Evolutionary conservation across 2,329 filamentous ascomycete species (phyloP), one percentile per base, ranked within the genome.

Genomic region (Fusarium denticulatum): DNA sequence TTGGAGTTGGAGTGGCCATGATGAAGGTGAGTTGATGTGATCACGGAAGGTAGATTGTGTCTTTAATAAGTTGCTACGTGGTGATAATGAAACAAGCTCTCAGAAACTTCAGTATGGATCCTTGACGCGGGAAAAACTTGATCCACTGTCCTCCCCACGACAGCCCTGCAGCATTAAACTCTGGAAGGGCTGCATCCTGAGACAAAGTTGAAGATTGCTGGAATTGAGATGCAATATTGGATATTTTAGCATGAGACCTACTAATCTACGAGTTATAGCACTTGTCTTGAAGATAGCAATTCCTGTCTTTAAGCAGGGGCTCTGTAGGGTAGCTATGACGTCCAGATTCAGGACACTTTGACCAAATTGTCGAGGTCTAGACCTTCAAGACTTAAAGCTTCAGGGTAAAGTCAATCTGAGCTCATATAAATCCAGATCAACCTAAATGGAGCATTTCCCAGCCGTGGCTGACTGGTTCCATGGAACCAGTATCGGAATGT

Each of bases 41-140:
- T 24, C 8, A 14, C 30, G 12, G n/a, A 5, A 61, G 40, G 39
- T 68, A 26, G 61, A 56, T 57, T 37, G 40, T 26, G 16, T 34
- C 13, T 28, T 20, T 37, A 18, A 47, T 32, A 24, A 49, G n/a
- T 36, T 52, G 64, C 46, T 61, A 73, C 37, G 65, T 73, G 65
- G 52, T 73, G 50, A 55, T 70, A 40, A 30, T 59, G 50, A 30
- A 30, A n/a, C 30, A 32, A 43, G n/a, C n/a, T 58, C 34, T 53
- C 11, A 36, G 45, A 72, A 72, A 64, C 56, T 71, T 60, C 32
- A 52, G n/a, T 60, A 75, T 55, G 60, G 61, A 66, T 47, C 60
- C 60, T 72, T 64, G 32, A 52, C 42, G 24, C 74, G 74, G 76
- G 76, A 74, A 76, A 77, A 77, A 72, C 61, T 74, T 77, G 76